These are phyloP conservation scores for Trypanosomatidae sp. DNA, from an alignment of 208 protist species.

Conservation along the genomic window DNA sequence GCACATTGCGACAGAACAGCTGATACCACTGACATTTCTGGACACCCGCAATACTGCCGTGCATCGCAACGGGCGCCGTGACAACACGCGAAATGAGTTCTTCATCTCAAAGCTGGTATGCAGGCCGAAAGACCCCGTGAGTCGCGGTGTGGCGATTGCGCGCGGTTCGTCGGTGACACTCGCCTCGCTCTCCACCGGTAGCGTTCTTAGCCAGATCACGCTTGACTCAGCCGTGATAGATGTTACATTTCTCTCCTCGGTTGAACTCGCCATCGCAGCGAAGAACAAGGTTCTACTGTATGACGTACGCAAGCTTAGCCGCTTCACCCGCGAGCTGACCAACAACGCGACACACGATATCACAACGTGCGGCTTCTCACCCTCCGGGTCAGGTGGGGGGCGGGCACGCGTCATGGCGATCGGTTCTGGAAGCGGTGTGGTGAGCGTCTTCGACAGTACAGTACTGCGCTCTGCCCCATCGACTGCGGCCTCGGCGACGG, in stretches of 20 bases:
- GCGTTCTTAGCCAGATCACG: conserved; percentile 53
- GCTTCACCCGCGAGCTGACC: conserved; percentile 48
- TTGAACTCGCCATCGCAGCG: conserved; percentile 65
- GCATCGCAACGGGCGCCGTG: conserved; percentile 62
- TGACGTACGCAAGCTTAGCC: conserved; percentile 74
- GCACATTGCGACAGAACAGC: conserved; percentile 58
- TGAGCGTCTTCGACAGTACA: conserved; percentile 59
- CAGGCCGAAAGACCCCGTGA: conserved; percentile 16
- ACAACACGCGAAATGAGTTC: conserved; percentile 61
- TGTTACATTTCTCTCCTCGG: conserved; percentile 45
- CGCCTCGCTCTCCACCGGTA: conserved; percentile 68
- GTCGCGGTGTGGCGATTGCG: conserved; percentile 46
- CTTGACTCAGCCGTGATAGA: conserved; percentile 51
- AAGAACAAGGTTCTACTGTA: conserved; percentile 69
- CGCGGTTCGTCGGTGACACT: conserved; percentile 59
- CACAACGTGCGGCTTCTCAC: conserved; percentile 48
- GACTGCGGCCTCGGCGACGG: background rate
- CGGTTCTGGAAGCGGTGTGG: conserved; percentile 73
- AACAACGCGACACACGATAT: conserved; percentile 70
- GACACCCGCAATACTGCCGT: conserved; percentile 60
- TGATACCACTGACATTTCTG: conserved; percentile 66
- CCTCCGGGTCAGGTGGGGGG: background rate
- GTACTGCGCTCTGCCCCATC: conserved; percentile 8
- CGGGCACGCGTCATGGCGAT: conserved; percentile 40
- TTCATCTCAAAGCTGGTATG: conserved; percentile 50